Conservation (phyloP, 208 protist species). For the Lotmaria passim region DNA sequence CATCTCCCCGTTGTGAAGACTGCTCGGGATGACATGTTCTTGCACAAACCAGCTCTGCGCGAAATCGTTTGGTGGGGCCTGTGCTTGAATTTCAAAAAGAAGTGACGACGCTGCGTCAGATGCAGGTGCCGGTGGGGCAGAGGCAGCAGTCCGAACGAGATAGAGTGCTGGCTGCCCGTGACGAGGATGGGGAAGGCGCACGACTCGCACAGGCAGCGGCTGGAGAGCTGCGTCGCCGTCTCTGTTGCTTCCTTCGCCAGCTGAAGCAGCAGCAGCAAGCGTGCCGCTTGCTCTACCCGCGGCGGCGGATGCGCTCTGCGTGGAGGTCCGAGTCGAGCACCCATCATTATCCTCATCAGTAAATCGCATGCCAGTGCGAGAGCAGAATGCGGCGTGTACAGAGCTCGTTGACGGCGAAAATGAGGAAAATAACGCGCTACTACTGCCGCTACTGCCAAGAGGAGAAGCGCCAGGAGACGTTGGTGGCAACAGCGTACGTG, state of each 20-base stretch:
- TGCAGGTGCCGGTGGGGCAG: not conserved
- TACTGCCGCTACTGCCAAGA: too few species aligned
- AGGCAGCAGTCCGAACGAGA: not conserved
- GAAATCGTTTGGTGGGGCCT: conserved; percentile 19
- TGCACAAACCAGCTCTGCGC: conserved; percentile 32
- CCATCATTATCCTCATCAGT: not conserved
- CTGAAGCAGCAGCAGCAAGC: not conserved
- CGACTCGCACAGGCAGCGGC: not conserved
- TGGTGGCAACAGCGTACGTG: conserved; percentile 7
- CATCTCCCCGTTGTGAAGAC: conserved; percentile 13
- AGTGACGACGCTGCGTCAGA: not conserved
- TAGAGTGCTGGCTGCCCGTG: conserved; percentile 62
- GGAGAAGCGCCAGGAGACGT: too few species aligned
- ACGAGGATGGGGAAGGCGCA: conserved; percentile 71
- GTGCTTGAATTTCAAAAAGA: conserved; percentile 26
- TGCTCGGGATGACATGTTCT: conserved; percentile 19
- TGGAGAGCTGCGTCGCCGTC: not conserved
- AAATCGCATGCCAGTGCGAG: too few species aligned
- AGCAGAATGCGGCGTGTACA: too few species aligned
- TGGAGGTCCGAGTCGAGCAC: conserved; percentile 14
- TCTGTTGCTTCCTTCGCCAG: conserved; percentile 1
- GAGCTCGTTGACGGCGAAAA: too few species aligned
- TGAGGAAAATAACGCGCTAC: too few species aligned
- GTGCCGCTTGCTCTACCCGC: not conserved
- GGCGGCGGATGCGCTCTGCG: conserved; percentile 14